Conservation (phyloP, 306 rosid species). For the Trichosanthes truncata region DNA sequence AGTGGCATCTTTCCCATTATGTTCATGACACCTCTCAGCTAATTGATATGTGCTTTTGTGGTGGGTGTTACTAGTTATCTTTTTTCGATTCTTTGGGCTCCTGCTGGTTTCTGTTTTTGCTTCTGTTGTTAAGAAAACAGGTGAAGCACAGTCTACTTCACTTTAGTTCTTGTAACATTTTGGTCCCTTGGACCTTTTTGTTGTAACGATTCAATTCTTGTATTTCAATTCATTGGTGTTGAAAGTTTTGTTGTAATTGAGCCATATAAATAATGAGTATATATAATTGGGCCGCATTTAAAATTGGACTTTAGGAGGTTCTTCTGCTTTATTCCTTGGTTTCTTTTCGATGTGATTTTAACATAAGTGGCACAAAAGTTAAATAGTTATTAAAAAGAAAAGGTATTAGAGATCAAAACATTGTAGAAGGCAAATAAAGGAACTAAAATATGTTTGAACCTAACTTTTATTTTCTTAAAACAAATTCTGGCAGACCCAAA, state of each 20-base stretch:
- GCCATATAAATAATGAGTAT: too few species aligned
- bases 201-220: background rate
- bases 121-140: background rate
- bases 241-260: too few species aligned
- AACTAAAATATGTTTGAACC: background rate
- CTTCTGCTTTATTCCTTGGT: background rate
- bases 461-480: background rate
- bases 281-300: too few species aligned
- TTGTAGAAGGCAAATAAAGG: background rate
- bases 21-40: background rate
- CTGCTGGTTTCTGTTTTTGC: background rate
- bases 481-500: background rate
- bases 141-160: background rate
- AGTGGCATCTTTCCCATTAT: background rate
- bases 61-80: background rate
- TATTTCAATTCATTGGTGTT: too few species aligned
- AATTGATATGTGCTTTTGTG: background rate
- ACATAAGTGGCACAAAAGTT: background rate
- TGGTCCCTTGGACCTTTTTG: background rate
- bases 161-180: background rate
- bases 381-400: background rate
- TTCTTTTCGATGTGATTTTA: background rate
- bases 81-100: background rate
- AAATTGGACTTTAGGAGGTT: background rate
- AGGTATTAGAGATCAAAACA: background rate